These are phyloP conservation scores for Aspergillus ochraceus DNA, from an alignment of 2,329 filamentous ascomycete species.

Conservation along the genomic window DNA sequence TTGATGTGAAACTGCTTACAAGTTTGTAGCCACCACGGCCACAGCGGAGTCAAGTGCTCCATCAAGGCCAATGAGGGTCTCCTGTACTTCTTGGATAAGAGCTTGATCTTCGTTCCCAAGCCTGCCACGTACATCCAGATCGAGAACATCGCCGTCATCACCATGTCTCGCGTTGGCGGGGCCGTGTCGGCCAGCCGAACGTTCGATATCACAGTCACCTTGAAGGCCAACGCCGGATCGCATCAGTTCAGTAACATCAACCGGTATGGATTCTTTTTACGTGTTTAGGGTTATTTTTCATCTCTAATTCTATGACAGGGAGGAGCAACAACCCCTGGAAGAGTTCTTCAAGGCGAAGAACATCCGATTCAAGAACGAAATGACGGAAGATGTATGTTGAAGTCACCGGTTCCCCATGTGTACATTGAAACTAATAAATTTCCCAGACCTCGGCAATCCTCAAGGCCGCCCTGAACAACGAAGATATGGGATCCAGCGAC, in stretches of 20 bases:
- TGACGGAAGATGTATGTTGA: conserved; percentile 81
- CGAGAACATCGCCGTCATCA: conserved; percentile 87
- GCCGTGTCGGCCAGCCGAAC: conserved; percentile 91
- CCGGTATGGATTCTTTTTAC: conserved; percentile 49
- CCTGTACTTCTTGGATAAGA: conserved; percentile 95
- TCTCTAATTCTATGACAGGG: conserved; percentile 47
- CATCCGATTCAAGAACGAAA: conserved; percentile 96
- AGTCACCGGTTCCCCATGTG: not conserved
- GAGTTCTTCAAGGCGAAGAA: conserved; percentile 96
- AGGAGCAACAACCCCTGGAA: conserved; percentile 95
- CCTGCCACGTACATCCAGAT: conserved; percentile 96
- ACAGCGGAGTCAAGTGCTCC: conserved; percentile 97
- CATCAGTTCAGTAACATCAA: conserved; percentile 99
- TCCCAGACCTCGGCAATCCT: conserved; percentile 59
- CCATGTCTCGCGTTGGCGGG: conserved; percentile 92
- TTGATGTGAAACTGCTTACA: conserved; percentile 1
- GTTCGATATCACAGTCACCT: conserved; percentile 91
- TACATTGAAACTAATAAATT: conserved; percentile 22
- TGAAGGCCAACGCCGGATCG: conserved; percentile 84
- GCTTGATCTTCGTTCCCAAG: conserved; percentile 98
- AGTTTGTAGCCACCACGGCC: conserved; percentile 71
- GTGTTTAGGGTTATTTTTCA: not conserved
- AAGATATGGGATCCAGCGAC: conserved; percentile 80
- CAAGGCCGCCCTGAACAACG: conserved; percentile 78
- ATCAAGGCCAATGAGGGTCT: conserved; percentile 99